These are phyloP conservation scores for Catunica adiposa DNA, from an alignment of 2,329 filamentous ascomycete genomes.

Conservation along the genomic window DNA sequence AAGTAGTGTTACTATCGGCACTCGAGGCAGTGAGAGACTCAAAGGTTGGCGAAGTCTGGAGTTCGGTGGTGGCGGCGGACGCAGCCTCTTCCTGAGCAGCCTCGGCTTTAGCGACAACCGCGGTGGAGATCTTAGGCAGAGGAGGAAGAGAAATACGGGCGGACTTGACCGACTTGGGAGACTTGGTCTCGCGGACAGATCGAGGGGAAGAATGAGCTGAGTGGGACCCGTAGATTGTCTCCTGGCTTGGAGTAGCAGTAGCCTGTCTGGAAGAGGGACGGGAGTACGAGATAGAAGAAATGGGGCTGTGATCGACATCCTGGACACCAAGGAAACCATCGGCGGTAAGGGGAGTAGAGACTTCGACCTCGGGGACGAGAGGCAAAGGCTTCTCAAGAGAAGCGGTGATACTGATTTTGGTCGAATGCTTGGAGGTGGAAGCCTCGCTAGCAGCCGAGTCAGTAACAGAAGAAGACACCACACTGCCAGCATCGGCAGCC, in stretches of 20 bases:
- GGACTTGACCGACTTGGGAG: conserved; percentile 18
- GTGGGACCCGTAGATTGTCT: not conserved
- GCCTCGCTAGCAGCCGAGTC: not conserved
- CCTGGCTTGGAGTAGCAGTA: conserved; percentile 19
- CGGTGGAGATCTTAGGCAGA: conserved; percentile 40
- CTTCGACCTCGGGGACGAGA: conserved; percentile 33
- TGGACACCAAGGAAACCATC: conserved; percentile 14
- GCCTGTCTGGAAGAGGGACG: conserved; percentile 27
- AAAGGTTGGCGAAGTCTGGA: conserved; percentile 36
- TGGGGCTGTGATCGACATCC: not conserved
- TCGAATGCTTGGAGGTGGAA: conserved; percentile 18
- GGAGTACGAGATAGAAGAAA: conserved; percentile 17
- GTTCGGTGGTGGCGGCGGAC: conserved; percentile 23
- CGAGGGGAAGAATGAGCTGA: not conserved
- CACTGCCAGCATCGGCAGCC: conserved; percentile 18
- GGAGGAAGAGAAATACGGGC: conserved; percentile 35
- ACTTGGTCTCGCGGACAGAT: not conserved
- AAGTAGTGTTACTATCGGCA: conserved; percentile 63
- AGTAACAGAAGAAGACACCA: not conserved
- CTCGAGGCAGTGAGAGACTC: conserved; percentile 58
- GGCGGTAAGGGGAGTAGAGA: conserved; percentile 29
- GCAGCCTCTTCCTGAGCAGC: conserved; percentile 18
- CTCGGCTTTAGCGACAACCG: conserved; percentile 30
- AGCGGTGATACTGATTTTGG: conserved; percentile 27
- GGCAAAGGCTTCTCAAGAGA: conserved; percentile 51